Percentiles rank a stretch among this genome's conserved stretches.
Evolutionary conservation across 257 asterid species (phyloP).

Genomic region (Rehmannia glutinosa): DNA sequence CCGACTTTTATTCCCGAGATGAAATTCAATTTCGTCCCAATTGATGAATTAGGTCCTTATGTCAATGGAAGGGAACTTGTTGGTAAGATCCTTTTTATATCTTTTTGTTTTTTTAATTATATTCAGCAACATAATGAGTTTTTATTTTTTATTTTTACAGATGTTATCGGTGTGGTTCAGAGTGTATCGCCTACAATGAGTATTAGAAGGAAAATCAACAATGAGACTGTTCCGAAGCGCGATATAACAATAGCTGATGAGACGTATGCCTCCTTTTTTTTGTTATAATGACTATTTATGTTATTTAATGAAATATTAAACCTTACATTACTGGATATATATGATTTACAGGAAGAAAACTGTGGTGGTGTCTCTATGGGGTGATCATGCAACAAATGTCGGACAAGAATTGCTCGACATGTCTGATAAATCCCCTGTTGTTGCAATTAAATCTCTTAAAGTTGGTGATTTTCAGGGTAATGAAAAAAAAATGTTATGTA

Average conservation of each 20-base stretch:
- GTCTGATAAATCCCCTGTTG: conserved; percentile 82
- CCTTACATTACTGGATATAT: neutral
- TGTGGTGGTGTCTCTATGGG: conserved; percentile 62
- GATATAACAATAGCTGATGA: conserved; percentile 92
- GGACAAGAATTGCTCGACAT: conserved; percentile 73
- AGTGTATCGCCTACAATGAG: conserved; percentile 76
- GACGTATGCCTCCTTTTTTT: conserved; percentile 43
- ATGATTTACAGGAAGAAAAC: conserved; percentile 65
- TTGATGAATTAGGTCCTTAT: conserved; percentile 88
- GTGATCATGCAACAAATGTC: conserved; percentile 50
- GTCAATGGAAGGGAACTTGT: conserved; percentile 85
- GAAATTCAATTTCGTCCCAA: conserved; percentile 67
- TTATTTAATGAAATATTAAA: too few species aligned
- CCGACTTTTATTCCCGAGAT: conserved; percentile 71
- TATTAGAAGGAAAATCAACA: conserved; percentile 74
- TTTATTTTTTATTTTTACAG: conserved; percentile 28
- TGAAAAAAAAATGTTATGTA: neutral
- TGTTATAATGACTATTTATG: too few species aligned
- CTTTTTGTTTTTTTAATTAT: neutral
- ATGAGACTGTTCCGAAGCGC: conserved; percentile 79
- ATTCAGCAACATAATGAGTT: neutral
- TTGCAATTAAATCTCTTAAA: conserved; percentile 82
- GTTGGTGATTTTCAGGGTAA: conserved; percentile 96
- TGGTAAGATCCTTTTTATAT: conserved; percentile 40
- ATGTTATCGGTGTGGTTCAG: conserved; percentile 91